A percentile compares a stretch with the other conserved stretches of the same genome.
phyloP scores from a whole-genome alignment of 2,329 filamentous ascomycete genomes.

The Akanthomyces lecanii region DNA sequence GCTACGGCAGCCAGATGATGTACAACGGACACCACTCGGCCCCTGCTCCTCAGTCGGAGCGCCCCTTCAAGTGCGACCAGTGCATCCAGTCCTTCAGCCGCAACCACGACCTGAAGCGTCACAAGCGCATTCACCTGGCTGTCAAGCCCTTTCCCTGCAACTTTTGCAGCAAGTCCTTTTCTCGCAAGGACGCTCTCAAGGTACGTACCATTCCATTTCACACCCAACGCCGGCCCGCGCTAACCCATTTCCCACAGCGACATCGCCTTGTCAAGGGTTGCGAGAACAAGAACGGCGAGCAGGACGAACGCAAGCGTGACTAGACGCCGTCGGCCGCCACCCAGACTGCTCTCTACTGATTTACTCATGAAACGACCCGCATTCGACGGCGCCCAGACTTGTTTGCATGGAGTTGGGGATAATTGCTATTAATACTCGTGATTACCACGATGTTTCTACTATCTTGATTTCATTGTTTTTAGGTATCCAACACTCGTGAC shows the following conservation, averaged over 20 bases:
- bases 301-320: conserved; percentile 15
- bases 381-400: conserved; percentile 7
- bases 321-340: not conserved
- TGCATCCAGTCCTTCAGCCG: conserved; percentile 93
- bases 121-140: conserved; percentile 90
- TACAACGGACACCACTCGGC: conserved; percentile 48
- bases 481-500: too few species aligned
- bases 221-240: not conserved
- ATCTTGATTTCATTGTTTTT: not conserved
- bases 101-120: conserved; percentile 92
- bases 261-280: conserved; percentile 64
- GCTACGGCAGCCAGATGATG: conserved; percentile 58
- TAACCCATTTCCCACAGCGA: conserved; percentile 37
- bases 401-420: conserved; percentile 5
- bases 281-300: conserved; percentile 34
- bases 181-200: conserved; percentile 93
- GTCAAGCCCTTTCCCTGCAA: conserved; percentile 94
- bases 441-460: not conserved
- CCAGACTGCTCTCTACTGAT: not conserved
- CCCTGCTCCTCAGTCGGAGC: conserved; percentile 57
- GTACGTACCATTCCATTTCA: conserved; percentile 45
- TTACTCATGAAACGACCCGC: conserved; percentile 7
- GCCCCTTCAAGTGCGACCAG: conserved; percentile 90
- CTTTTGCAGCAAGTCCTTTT: conserved; percentile 94
- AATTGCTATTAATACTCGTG: not conserved